phyloP scores from a whole-genome alignment of 805 yeast genomes.

The Allodekkera sacchari region DNA sequence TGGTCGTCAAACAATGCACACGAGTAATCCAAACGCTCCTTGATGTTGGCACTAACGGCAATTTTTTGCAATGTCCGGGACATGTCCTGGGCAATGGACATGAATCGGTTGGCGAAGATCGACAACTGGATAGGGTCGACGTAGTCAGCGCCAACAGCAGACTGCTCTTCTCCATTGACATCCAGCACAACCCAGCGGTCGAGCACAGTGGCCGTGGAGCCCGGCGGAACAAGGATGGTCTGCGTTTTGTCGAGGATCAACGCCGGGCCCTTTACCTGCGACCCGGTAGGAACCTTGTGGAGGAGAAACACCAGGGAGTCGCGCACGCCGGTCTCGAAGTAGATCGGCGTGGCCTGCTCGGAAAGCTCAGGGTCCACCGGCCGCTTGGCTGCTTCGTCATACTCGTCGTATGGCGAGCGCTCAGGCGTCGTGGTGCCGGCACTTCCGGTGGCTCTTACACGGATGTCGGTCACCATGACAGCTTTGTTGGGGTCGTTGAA shows the following conservation, averaged over 20 bases:
- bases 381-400: conserved; percentile 5
- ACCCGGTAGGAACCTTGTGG: conserved; percentile 41
- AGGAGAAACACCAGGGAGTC: conserved; percentile 35
- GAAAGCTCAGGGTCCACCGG: conserved; percentile 21
- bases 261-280: conserved; percentile 41
- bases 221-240: conserved; percentile 27
- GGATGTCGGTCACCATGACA: conserved; percentile 23
- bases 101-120: conserved; percentile 37
- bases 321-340: conserved; percentile 20
- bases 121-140: conserved; percentile 38
- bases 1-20: conserved; percentile 39
- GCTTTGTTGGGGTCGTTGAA: conserved; percentile 22
- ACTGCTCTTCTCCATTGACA: conserved; percentile 14
- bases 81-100: conserved; percentile 44
- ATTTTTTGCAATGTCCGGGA: conserved; percentile 36
- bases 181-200: conserved; percentile 26
- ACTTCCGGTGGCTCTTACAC: conserved; percentile 13
- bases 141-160: conserved; percentile 31
- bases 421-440: not conserved
- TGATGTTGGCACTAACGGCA: conserved; percentile 35
- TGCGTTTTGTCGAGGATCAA: conserved; percentile 28
- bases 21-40: conserved; percentile 39
- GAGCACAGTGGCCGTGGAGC: conserved; percentile 22
- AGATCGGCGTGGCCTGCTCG: conserved; percentile 15
- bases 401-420: conserved; percentile 20